These are phyloP conservation scores for Rhizopogon vinicolor DNA, from an alignment of 768 basidiomycete genomes.

Conservation along the genomic window DNA sequence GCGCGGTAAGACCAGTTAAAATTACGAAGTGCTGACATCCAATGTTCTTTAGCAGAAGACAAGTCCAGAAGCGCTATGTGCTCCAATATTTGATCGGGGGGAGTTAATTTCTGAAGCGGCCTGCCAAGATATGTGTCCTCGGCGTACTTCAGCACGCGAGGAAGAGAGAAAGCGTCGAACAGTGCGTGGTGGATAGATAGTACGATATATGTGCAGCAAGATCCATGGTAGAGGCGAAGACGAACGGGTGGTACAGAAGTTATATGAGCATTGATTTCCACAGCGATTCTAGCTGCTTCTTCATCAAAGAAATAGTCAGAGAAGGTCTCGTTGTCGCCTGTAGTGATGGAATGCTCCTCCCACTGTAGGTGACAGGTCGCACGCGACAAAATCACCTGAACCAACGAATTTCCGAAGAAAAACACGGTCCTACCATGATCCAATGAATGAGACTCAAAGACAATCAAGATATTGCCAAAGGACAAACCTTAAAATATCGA, in stretches of 20 bases:
- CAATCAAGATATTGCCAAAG: not conserved
- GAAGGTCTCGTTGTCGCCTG: conserved; percentile 13
- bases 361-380: conserved; percentile 11
- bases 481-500: conserved; percentile 24
- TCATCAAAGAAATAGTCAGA: conserved; percentile 13
- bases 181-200: conserved; percentile 31
- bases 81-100: conserved; percentile 18
- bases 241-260: conserved; percentile 15
- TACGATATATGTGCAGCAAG: conserved; percentile 7
- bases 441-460: not conserved
- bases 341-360: conserved; percentile 7
- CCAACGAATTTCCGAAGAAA: conserved; percentile 21
- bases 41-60: conserved; percentile 16
- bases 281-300: conserved; percentile 15
- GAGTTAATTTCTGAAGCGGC: conserved; percentile 6
- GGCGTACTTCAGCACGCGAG: conserved; percentile 22
- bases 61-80: conserved; percentile 12
- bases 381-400: conserved; percentile 22
- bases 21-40: conserved; percentile 15
- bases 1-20: conserved; percentile 15
- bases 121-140: conserved; percentile 16
- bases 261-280: conserved; percentile 19
- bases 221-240: conserved; percentile 6
- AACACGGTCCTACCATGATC: conserved; percentile 24
- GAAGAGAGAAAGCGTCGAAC: conserved; percentile 28